phyloP scores from a whole-genome alignment of 148 eudicot genomes.

The Amaranthus cruentus region DNA sequence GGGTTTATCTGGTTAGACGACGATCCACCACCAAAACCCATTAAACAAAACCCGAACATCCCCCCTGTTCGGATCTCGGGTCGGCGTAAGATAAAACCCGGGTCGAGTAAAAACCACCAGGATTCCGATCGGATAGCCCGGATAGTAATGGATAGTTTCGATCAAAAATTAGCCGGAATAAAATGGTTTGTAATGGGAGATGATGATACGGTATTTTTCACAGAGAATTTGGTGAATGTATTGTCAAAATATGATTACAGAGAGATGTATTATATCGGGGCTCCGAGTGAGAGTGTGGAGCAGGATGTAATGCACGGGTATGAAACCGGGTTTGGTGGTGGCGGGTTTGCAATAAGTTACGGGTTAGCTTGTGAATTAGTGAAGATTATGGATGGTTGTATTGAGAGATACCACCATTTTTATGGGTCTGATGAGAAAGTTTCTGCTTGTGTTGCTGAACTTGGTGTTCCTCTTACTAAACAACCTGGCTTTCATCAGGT shows the following conservation, averaged over 20 bases:
- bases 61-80: slow-evolving; percentile 43
- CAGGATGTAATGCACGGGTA: slow-evolving; percentile 71
- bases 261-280: slow-evolving; percentile 68
- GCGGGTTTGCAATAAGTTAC: slow-evolving; percentile 80
- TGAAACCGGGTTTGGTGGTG: slow-evolving; percentile 85
- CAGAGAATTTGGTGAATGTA: slow-evolving; percentile 58
- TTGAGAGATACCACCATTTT: slow-evolving; percentile 50
- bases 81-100: slow-evolving; percentile 8
- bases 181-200: slow-evolving; percentile 99
- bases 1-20: slow-evolving; percentile 68
- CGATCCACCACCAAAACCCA: slow-evolving; percentile 25
- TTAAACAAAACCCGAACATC: slow-evolving; percentile 17
- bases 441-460: slow-evolving; percentile 69
- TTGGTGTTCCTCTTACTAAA: slow-evolving; percentile 67
- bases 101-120: slow-evolving; percentile 29
- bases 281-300: slow-evolving; percentile 79
- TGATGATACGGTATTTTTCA: slow-evolving; percentile 84
- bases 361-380: slow-evolving; percentile 51
- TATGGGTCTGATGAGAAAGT: slow-evolving; percentile 92
- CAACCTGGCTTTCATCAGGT: slow-evolving; percentile 94
- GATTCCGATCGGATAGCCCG: slow-evolving; percentile 62
- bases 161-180: slow-evolving; percentile 37
- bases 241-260: slow-evolving; percentile 61
- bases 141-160: slow-evolving; percentile 48
- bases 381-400: slow-evolving; percentile 59